Evolutionary conservation across 805 yeast genomes (phyloP).

Genomic region (Candida gorgasii): DNA sequence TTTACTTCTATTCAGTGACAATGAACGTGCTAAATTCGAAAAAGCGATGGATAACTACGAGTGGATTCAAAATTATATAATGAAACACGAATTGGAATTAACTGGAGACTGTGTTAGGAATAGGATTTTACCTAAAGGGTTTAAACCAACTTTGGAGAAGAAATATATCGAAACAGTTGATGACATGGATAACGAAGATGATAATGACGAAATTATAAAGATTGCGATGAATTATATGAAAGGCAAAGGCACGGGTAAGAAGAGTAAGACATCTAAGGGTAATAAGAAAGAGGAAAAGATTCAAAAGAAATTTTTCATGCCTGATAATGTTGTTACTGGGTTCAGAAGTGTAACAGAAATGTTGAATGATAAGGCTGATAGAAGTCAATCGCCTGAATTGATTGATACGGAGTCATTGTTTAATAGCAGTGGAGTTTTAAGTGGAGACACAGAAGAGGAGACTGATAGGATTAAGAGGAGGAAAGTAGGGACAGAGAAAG

Average conservation of each 20-base stretch:
- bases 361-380: slow-evolving; percentile 1
- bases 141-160: slow-evolving; percentile 58
- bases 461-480: neutral
- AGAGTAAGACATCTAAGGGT: slow-evolving; percentile 12
- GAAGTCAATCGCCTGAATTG: slow-evolving; percentile 14
- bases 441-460: no score
- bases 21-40: slow-evolving; percentile 77
- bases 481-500: neutral
- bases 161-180: slow-evolving; percentile 67
- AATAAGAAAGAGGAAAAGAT: slow-evolving; percentile 15
- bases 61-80: slow-evolving; percentile 70
- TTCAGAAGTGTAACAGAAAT: slow-evolving; percentile 46
- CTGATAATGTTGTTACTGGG: slow-evolving; percentile 68
- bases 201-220: slow-evolving; percentile 64
- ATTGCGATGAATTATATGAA: slow-evolving; percentile 66
- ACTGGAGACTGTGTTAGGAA: slow-evolving; percentile 51
- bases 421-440: neutral
- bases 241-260: no score
- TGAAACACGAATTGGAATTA: slow-evolving; percentile 38
- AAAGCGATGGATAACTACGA: slow-evolving; percentile 83
- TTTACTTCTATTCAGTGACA: slow-evolving; percentile 68
- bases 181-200: slow-evolving; percentile 51
- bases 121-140: slow-evolving; percentile 64
- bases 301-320: slow-evolving; percentile 63
- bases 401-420: slow-evolving; percentile 14